These are phyloP conservation scores for Carpinus viminea DNA, from an alignment of 306 rosid species.

Conservation along the genomic window DNA sequence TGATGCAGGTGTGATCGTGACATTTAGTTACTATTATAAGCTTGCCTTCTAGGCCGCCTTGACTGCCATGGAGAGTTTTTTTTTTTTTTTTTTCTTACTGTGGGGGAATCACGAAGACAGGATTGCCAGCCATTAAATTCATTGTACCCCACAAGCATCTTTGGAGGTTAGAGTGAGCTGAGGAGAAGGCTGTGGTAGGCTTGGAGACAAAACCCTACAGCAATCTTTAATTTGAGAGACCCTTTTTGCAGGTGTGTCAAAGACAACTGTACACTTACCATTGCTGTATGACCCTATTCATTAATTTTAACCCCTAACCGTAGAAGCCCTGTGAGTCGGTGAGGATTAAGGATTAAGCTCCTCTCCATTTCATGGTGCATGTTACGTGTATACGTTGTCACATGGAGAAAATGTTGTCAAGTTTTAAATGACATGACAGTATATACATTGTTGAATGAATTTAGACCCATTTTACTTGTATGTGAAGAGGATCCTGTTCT, in stretches of 20 bases:
- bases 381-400: no score
- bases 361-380: no score
- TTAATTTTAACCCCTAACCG: no score
- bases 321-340: no score
- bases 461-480: no score
- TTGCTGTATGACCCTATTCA: no score
- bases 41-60: slow-evolving; percentile 27
- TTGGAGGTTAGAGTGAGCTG: slow-evolving; percentile 9
- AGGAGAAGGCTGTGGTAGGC: slow-evolving; percentile 24
- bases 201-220: slow-evolving; percentile 23
- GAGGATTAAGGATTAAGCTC: no score
- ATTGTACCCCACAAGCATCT: slow-evolving; percentile 31
- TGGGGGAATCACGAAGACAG: slow-evolving; percentile 15
- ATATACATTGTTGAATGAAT: no score
- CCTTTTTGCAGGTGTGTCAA: neutral
- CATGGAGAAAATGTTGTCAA: no score
- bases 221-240: slow-evolving; percentile 11
- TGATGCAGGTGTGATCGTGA: slow-evolving; percentile 15
- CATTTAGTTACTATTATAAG: neutral
- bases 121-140: slow-evolving; percentile 22
- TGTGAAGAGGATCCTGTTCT: no score
- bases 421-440: no score
- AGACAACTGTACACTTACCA: no score
- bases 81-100: slow-evolving; percentile 18
- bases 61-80: slow-evolving; percentile 7